Conservation (phyloP, 225 moss, liverwort and hornwort genomes). For the Sphagnum tenellum region DNA sequence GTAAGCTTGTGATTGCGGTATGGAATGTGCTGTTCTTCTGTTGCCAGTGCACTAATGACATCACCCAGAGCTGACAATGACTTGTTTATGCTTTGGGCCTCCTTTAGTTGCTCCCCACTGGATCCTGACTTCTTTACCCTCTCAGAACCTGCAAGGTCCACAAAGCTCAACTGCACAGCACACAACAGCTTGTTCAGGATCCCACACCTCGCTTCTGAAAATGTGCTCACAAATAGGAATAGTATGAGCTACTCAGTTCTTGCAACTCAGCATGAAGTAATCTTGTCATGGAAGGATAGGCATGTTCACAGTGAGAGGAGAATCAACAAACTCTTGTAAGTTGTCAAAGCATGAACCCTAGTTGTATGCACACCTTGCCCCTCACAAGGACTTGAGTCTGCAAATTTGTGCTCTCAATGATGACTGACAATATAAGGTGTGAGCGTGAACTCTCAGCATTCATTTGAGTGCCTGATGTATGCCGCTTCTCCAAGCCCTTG, state of each 20-base stretch:
- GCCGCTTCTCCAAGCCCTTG: slow-evolving; percentile 83
- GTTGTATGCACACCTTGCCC: slow-evolving; percentile 66
- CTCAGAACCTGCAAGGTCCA: slow-evolving; percentile 96
- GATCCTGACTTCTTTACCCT: slow-evolving; percentile 96
- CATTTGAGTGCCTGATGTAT: slow-evolving; percentile 95
- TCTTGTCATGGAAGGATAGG: too few relatives aligned
- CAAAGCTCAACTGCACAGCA: slow-evolving; percentile 79
- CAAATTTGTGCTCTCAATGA: slow-evolving; percentile 90
- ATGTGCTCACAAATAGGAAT: too few relatives aligned
- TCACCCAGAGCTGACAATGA: slow-evolving; percentile 93
- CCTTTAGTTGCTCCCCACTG: slow-evolving; percentile 94
- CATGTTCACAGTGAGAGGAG: too few relatives aligned
- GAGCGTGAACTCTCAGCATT: slow-evolving; percentile 96
- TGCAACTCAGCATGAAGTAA: too few relatives aligned
- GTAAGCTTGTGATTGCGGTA: slow-evolving; percentile 97
- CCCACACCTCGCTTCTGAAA: too few relatives aligned
- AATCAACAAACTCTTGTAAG: too few relatives aligned
- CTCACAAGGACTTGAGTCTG: slow-evolving; percentile 92
- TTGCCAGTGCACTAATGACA: slow-evolving; percentile 93
- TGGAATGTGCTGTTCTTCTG: slow-evolving; percentile 87
- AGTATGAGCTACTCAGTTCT: too few relatives aligned
- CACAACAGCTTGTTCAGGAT: neutral
- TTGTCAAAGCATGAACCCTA: too few relatives aligned
- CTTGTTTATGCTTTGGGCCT: slow-evolving; percentile 98
- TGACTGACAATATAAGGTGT: slow-evolving; percentile 81